These are phyloP conservation scores for Calonectria multiphialidica DNA, from an alignment of 2,329 filamentous ascomycete genomes.

Conservation along the genomic window DNA sequence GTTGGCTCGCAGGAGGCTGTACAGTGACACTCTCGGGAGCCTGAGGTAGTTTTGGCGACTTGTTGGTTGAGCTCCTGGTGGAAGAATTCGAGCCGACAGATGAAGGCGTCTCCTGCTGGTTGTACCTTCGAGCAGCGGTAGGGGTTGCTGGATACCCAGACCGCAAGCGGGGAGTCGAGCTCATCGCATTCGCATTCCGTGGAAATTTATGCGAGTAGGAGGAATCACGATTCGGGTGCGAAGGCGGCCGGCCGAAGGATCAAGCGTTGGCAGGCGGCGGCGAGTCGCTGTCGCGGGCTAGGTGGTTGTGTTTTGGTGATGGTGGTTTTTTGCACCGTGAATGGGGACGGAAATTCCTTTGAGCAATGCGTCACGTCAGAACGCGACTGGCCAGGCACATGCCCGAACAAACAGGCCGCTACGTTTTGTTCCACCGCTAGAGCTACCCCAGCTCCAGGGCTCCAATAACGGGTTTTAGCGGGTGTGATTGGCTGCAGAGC, in stretches of 20 bases:
- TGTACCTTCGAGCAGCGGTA: slow-evolving; percentile 54
- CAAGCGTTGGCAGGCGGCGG: slow-evolving; percentile 15
- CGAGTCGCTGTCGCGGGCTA: slow-evolving; percentile 20
- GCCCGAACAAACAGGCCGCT: slow-evolving; percentile 33
- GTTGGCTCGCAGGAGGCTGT: slow-evolving; percentile 54
- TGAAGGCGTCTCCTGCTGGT: slow-evolving; percentile 48
- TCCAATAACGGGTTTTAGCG: neutral
- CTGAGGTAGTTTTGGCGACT: slow-evolving; percentile 55
- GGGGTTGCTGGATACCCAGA: slow-evolving; percentile 87
- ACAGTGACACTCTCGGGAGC: slow-evolving; percentile 57
- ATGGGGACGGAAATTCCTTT: slow-evolving; percentile 42
- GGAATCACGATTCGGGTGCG: slow-evolving; percentile 32
- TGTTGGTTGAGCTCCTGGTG: slow-evolving; percentile 43
- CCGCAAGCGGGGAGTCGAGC: slow-evolving; percentile 83
- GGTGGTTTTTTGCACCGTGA: slow-evolving; percentile 39
- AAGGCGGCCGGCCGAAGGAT: slow-evolving; percentile 20
- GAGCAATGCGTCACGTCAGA: slow-evolving; percentile 52
- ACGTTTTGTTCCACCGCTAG: slow-evolving; percentile 15
- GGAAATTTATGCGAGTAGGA: slow-evolving; percentile 36
- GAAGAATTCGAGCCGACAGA: slow-evolving; percentile 47
- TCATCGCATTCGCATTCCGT: slow-evolving; percentile 85
- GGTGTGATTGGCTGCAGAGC: slow-evolving; percentile 18
- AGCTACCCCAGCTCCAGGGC: slow-evolving; percentile 21
- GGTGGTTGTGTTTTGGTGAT: slow-evolving; percentile 33
- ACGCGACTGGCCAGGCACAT: slow-evolving; percentile 45